These are phyloP conservation scores for Ophioceras dolichostomum DNA, from an alignment of 2,329 filamentous ascomycete genomes.

Conservation along the genomic window DNA sequence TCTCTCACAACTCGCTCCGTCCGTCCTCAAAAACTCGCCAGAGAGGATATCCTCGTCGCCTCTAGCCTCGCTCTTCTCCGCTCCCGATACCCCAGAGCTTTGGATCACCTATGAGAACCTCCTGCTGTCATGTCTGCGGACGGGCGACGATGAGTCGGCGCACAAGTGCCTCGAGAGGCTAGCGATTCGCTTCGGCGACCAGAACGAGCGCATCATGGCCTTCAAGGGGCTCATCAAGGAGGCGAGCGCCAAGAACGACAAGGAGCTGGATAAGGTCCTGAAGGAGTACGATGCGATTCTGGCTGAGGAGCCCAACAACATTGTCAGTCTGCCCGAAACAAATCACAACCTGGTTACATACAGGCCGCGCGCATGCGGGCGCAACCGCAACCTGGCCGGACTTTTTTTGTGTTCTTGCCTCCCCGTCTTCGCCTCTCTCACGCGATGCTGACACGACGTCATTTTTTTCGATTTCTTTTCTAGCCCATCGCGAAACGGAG, in stretches of 20 bases:
- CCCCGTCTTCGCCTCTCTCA: background rate
- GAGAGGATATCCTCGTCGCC: conserved; percentile 42
- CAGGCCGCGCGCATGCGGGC: too few relatives aligned
- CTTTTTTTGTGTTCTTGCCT: background rate
- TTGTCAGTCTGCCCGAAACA: conserved; percentile 53
- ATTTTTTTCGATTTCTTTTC: conserved; percentile 1
- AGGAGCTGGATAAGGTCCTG: conserved; percentile 56
- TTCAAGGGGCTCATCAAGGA: conserved; percentile 76
- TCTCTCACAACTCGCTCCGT: conserved; percentile 49
- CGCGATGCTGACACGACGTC: background rate
- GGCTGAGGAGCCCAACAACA: conserved; percentile 45
- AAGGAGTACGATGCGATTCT: conserved; percentile 69
- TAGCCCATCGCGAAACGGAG: conserved; percentile 78
- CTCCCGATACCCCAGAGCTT: conserved; percentile 61
- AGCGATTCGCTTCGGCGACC: conserved; percentile 64
- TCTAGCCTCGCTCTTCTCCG: conserved; percentile 37
- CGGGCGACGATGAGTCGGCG: conserved; percentile 70
- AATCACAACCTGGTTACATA: too few relatives aligned
- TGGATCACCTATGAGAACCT: conserved; percentile 86
- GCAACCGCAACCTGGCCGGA: too few relatives aligned
- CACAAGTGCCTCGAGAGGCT: conserved; percentile 64
- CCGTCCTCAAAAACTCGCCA: conserved; percentile 39
- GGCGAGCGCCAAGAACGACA: conserved; percentile 45
- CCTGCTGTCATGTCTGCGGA: conserved; percentile 70
- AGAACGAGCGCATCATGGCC: conserved; percentile 79